Evolutionary conservation across 805 yeast species (phyloP).

Genomic region (Saturnispora diversa): DNA sequence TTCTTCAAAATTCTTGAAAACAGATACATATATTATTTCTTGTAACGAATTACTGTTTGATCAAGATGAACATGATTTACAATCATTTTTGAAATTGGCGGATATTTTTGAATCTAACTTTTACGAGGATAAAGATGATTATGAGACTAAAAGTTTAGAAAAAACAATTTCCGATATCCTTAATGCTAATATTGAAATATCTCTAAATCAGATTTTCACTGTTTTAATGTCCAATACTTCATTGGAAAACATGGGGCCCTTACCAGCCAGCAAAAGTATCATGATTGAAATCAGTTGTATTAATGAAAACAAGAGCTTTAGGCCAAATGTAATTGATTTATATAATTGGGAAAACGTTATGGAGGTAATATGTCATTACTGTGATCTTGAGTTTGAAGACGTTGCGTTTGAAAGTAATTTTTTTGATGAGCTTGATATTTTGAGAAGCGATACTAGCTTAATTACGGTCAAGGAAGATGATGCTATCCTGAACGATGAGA

Average conservation of each 20-base stretch:
- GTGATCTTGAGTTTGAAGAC: slow-evolving; percentile 31
- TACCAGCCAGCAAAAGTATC: slow-evolving; percentile 20
- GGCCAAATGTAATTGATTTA: slow-evolving; percentile 19
- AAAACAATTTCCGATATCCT: background rate
- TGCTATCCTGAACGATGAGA: no score
- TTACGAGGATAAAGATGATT: background rate
- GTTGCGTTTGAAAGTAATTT: slow-evolving; percentile 24
- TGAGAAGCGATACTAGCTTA: background rate
- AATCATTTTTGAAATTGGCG: slow-evolving; percentile 11
- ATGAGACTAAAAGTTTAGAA: background rate
- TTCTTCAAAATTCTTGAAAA: slow-evolving; percentile 16
- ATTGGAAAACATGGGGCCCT: slow-evolving; percentile 13
- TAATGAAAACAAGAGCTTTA: slow-evolving; percentile 8
- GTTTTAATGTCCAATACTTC: slow-evolving; percentile 24
- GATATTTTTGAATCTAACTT: slow-evolving; percentile 16
- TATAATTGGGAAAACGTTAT: slow-evolving; percentile 31
- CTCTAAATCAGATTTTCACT: slow-evolving; percentile 16
- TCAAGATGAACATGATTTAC: slow-evolving; percentile 10
- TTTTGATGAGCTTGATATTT: slow-evolving; percentile 1
- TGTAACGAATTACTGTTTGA: slow-evolving; percentile 13
- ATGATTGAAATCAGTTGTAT: slow-evolving; percentile 25
- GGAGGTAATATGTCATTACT: slow-evolving; percentile 28
- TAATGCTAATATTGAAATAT: background rate
- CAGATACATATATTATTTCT: slow-evolving; percentile 14
- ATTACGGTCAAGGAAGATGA: background rate